These are phyloP conservation scores for Prinsepia uniflora DNA, from an alignment of 306 rosid species.

Conservation along the genomic window DNA sequence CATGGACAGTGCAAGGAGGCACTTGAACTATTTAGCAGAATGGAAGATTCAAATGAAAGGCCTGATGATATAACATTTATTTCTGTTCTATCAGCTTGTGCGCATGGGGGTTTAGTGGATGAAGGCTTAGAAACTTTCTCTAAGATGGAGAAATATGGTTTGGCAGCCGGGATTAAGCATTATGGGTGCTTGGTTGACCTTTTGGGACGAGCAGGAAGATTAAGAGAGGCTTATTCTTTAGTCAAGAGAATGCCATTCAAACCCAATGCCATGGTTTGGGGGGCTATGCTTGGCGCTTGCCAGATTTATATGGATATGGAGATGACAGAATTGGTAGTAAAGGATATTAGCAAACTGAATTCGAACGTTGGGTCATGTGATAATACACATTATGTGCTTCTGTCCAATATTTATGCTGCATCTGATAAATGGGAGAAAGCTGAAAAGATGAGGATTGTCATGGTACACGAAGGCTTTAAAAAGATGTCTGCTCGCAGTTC, in stretches of 20 bases:
- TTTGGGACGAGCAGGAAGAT: constrained; percentile 61
- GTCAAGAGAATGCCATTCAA: constrained; percentile 51
- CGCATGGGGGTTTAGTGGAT: constrained; percentile 55
- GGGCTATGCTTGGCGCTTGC: constrained; percentile 70
- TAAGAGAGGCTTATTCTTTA: constrained; percentile 50
- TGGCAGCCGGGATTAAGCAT: constrained; percentile 40
- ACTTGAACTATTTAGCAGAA: constrained; percentile 43
- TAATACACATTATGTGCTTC: constrained; percentile 40
- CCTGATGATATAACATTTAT: constrained; percentile 62
- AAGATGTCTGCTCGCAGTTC: constrained; percentile 53
- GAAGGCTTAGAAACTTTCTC: constrained; percentile 46
- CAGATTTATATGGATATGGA: constrained; percentile 49
- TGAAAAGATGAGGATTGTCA: constrained; percentile 42
- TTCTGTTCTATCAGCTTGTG: constrained; percentile 58
- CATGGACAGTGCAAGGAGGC: constrained; percentile 58
- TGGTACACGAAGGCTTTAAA: constrained; percentile 32
- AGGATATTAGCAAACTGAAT: constrained; percentile 24
- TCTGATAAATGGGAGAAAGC: constrained; percentile 67
- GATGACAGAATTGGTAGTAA: constrained; percentile 47
- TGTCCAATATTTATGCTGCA: constrained; percentile 69
- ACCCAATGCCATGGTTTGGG: constrained; percentile 58
- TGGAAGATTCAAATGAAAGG: constrained; percentile 43
- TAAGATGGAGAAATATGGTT: constrained; percentile 50
- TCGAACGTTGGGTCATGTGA: constrained; percentile 15
- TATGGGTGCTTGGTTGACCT: constrained; percentile 75